Evolutionary conservation across 2,329 filamentous ascomycete species (phyloP).

Genomic region (Colletotrichum tamarilloi): DNA sequence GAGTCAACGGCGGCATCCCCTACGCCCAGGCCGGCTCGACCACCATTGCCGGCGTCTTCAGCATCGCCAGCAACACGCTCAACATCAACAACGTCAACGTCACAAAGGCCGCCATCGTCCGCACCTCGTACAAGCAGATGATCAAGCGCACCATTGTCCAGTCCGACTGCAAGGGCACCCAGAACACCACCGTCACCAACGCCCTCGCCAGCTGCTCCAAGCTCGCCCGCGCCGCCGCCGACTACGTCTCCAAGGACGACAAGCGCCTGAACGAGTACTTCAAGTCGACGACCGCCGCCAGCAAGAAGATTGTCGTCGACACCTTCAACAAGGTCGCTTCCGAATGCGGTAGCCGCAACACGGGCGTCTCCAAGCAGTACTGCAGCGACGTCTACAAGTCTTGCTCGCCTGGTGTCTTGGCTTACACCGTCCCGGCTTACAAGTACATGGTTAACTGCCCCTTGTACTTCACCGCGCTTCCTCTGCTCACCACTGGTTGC

Average conservation of each 20-base stretch:
- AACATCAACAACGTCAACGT: constrained; percentile 66
- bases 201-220: constrained; percentile 63
- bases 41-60: constrained; percentile 60
- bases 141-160: constrained; percentile 60
- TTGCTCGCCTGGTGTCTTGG: constrained; percentile 64
- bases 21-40: constrained; percentile 60
- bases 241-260: constrained; percentile 48
- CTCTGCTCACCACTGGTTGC: constrained; percentile 61
- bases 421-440: constrained; percentile 67
- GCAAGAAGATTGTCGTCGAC: constrained; percentile 59
- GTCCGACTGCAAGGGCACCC: constrained; percentile 61
- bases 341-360: constrained; percentile 64
- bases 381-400: constrained; percentile 67
- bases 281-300: constrained; percentile 58
- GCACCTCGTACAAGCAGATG: constrained; percentile 52
- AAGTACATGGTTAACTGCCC: constrained; percentile 72
- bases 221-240: constrained; percentile 59
- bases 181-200: constrained; percentile 49
- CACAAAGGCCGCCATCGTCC: constrained; percentile 58
- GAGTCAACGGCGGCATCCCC: constrained; percentile 63
- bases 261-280: constrained; percentile 67
- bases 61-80: constrained; percentile 67
- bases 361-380: constrained; percentile 63
- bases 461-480: constrained; percentile 66
- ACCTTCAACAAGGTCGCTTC: constrained; percentile 60